Evolutionary conservation across 208 protist genomes (phyloP).

Genomic region (Acanthamoeba comandoni): DNA sequence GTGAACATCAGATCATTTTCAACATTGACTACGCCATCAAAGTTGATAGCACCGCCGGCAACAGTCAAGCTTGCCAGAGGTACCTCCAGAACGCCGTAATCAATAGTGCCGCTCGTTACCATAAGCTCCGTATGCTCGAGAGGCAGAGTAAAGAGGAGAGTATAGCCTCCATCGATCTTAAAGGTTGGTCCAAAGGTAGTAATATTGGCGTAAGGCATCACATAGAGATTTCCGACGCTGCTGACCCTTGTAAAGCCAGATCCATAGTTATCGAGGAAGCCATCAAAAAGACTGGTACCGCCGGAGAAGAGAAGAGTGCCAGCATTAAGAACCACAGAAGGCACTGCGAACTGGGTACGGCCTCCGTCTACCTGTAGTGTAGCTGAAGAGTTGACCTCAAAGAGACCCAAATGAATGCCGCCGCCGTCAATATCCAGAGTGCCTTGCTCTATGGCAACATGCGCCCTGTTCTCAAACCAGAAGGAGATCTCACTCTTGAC

Average conservation of each 20-base stretch:
- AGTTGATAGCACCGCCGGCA: not conserved
- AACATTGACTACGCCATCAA: conserved; percentile 36
- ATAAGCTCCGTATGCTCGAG: conserved; percentile 35
- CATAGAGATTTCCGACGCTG: conserved; percentile 26
- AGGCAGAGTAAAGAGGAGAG: conserved; percentile 19
- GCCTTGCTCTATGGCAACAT: conserved; percentile 14
- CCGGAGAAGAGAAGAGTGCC: conserved; percentile 31
- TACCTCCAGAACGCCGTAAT: conserved; percentile 25
- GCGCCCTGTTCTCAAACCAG: conserved; percentile 30
- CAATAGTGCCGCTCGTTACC: conserved; percentile 2
- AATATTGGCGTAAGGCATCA: conserved; percentile 37
- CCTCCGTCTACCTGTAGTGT: conserved; percentile 50
- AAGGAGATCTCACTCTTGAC: conserved; percentile 2
- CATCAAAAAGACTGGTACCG: not conserved
- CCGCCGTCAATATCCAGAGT: not conserved
- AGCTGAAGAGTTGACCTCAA: not conserved
- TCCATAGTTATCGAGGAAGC: not conserved
- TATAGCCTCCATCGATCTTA: conserved; percentile 9
- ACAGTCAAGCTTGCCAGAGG: conserved; percentile 50
- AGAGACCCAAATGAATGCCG: not conserved
- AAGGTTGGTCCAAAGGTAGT: conserved; percentile 31
- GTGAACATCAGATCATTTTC: not conserved
- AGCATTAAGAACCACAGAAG: conserved; percentile 7
- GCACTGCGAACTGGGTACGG: not conserved
- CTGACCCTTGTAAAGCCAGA: conserved; percentile 12